Percentiles rank a stretch among this genome's conserved stretches.
phyloP scores from a whole-genome alignment of 176 grass and related monocot species.

The Chloris gayana region DNA sequence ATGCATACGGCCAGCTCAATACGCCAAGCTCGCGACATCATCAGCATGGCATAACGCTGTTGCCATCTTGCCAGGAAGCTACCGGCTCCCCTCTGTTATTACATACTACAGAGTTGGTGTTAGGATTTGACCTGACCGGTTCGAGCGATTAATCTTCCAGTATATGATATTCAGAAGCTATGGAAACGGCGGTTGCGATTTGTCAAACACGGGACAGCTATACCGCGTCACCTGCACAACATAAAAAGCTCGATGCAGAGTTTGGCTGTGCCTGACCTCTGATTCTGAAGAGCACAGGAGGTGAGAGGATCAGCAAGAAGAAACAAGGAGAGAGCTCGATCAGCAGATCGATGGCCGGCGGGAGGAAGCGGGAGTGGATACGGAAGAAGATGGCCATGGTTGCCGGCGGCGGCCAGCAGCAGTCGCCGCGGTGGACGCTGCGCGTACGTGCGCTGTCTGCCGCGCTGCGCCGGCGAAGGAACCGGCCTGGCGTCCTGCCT shows the following conservation, averaged over 20 bases:
- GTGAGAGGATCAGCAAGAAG: neutral
- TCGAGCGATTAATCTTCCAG: neutral
- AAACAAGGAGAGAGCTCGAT: neutral
- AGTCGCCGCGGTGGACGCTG: slow-evolving; percentile 16
- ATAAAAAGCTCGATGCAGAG: slow-evolving; percentile 3
- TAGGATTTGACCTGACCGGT: neutral
- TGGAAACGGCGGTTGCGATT: neutral
- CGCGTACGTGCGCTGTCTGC: slow-evolving; percentile 33
- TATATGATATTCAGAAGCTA: neutral
- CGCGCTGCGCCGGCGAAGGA: slow-evolving; percentile 29
- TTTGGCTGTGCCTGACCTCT: neutral
- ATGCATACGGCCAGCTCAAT: neutral
- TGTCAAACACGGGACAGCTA: neutral
- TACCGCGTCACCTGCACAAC: neutral
- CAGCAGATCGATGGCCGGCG: slow-evolving; percentile 20
- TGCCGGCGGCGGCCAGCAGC: neutral
- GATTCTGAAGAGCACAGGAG: neutral
- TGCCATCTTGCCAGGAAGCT: slow-evolving; percentile 17
- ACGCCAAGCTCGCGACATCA: slow-evolving; percentile 7
- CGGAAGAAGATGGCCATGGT: slow-evolving; percentile 37
- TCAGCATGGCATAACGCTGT: neutral
- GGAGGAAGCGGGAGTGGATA: slow-evolving; percentile 52
- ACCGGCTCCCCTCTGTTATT: neutral
- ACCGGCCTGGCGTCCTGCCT: slow-evolving; percentile 13
- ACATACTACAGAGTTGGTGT: neutral